Base-by-base conservation (phyloP, 1,284 basidiomycete species). In the Boletellus sp. region DNA sequence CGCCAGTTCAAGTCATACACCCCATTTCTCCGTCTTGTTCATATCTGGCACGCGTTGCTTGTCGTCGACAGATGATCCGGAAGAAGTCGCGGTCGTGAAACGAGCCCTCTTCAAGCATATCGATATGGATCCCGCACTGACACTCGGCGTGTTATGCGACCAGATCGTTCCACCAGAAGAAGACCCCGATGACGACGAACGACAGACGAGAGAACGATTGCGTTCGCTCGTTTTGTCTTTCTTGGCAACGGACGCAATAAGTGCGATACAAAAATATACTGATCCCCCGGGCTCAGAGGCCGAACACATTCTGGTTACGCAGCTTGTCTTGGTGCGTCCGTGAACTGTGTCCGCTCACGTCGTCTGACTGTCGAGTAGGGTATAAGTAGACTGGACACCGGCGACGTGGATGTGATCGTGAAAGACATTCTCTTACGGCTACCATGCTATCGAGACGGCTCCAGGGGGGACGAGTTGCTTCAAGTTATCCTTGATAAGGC, bases 71-170 rank as follows among this genome's bases (percentile, higher is more conserved):
- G 86, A 87, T 57, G 85, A 88, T 62, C 77, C 74, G 1, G 76
- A 79, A 43, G 85, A 88, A 65, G 80, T 86, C 10, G 66, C 62
- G 1, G 74, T 83, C 33, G 83, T 88, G 21, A 81, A 83, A 58
- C 68, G 73, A 47, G 79, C 83, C 19, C 73, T 89, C 11, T 67
- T 76, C 5, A 74, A 79, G 58, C 86, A 88, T 61, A 73, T 89
- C 47, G 77, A 84, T 48, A 73, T 86, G 72, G 82, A 86, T 56
- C 73, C 82, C 3, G 70, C 69, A 15, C 73, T 80, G 24, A 83
- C 85, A 1, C 69, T 88, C 7, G 76, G 79, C 44, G 85, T 88
- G 8, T 71, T 88, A 5, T 85, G 80, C 60, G 86, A 88, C 62
- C 85, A 88, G 62, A 72, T 86, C 38, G 62, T 77, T 4, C 78